phyloP scores from a whole-genome alignment of 768 basidiomycete species.

The Podaxis mareebaensis region DNA sequence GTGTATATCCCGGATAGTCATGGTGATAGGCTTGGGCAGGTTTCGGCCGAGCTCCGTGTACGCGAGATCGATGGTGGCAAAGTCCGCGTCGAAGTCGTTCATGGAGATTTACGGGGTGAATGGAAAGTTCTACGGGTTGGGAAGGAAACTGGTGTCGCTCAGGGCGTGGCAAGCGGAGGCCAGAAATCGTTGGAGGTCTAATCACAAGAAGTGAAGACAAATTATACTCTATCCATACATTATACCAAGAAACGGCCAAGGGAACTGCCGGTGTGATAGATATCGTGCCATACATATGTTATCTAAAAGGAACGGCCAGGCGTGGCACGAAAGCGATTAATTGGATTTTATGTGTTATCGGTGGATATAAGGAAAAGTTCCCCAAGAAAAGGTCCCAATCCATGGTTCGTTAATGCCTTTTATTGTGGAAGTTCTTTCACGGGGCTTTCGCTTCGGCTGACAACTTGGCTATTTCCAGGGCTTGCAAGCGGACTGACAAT shows the following conservation, averaged over 20 bases:
- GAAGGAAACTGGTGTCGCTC: neutral
- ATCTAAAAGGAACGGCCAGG: neutral
- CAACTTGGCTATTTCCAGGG: constrained; percentile 1
- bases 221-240: neutral
- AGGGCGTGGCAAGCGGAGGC: neutral
- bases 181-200: constrained; percentile 2
- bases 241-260: neutral
- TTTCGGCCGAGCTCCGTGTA: neutral
- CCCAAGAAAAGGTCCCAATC: neutral
- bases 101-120: neutral
- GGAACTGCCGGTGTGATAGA: neutral
- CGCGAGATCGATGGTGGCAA: neutral
- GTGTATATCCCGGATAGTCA: constrained; percentile 7
- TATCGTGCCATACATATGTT: neutral
- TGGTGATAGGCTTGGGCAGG: constrained; percentile 3
- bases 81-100: neutral
- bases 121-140: constrained; percentile 2
- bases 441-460: constrained; percentile 11
- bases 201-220: neutral
- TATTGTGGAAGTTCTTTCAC: neutral
- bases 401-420: neutral
- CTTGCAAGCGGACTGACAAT: constrained; percentile 11
- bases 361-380: neutral
- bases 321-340: neutral
- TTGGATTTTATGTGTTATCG: neutral